Percentiles rank a stretch among this genome's conserved stretches.
Conservation (phyloP, 352 stramenopile genomes). For the Phytophthora cactorum region DNA sequence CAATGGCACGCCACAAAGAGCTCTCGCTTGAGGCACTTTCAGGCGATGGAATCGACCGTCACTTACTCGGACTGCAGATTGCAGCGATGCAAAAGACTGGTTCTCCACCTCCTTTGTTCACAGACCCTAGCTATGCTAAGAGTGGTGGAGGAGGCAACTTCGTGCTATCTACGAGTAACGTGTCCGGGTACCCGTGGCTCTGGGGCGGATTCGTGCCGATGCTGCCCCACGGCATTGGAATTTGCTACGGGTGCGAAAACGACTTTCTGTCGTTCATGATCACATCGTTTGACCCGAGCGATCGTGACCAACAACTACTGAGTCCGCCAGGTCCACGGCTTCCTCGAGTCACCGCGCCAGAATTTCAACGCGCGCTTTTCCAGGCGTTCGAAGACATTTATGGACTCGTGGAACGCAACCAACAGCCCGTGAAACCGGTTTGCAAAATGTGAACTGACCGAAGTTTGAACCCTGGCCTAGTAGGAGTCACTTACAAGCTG, state of each 20-base stretch:
- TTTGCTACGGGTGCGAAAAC: conserved; percentile 93
- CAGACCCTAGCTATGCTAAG: conserved; percentile 81
- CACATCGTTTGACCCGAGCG: conserved; percentile 73
- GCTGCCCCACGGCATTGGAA: conserved; percentile 90
- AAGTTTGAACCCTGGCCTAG: neutral
- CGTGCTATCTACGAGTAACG: conserved; percentile 94
- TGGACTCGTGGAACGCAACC: conserved; percentile 31
- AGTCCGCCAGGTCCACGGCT: conserved; percentile 5
- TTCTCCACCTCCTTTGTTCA: conserved; percentile 78
- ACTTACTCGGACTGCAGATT: conserved; percentile 93
- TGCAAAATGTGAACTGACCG: conserved; percentile 20
- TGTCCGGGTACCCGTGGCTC: conserved; percentile 95
- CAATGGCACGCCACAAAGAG: conserved; percentile 87
- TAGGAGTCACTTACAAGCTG: neutral
- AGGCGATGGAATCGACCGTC: conserved; percentile 89
- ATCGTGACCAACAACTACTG: conserved; percentile 17
- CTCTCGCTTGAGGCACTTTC: conserved; percentile 77
- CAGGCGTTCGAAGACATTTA: conserved; percentile 70
- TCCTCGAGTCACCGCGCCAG: conserved; percentile 40
- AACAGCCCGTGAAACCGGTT: conserved; percentile 2
- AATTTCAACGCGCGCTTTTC: conserved; percentile 60
- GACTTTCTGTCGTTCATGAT: conserved; percentile 94
- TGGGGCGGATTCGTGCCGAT: conserved; percentile 95
- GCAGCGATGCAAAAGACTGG: conserved; percentile 76
- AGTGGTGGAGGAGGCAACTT: conserved; percentile 89